Evolutionary conservation across 2,329 filamentous ascomycete species (phyloP), one percentile per base, ranked within the genome.

Genomic region (Colletotrichum camelliae): DNA sequence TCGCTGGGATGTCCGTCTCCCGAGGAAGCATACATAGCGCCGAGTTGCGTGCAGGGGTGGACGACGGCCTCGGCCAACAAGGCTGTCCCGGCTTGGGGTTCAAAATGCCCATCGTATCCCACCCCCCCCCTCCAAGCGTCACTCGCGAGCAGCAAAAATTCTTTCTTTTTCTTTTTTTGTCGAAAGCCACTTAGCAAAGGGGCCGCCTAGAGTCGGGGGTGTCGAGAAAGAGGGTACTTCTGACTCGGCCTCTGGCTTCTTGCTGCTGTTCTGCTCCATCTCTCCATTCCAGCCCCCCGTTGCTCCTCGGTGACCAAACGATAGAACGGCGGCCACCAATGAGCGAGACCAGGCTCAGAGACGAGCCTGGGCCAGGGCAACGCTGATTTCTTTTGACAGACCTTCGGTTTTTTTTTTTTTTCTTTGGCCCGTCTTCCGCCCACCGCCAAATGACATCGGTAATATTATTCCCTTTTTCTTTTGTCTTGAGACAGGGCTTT

Each of bases 111-210:
- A 66, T 43, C 24, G 21, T 27, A 58, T 62, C 29, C 10, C 55
- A 58, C 31, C 31, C 60, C 60, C 21, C 60, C 60, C 31, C 60
- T 37, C 29, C 60, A n/a, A 62, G 31, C 29, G 60, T 35, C 60
- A 39, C 43, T 75, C 58, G 29, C 65, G 70, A 71, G 29, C 35
- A 37, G n/a, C 39, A 48, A 27, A 60, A 8, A 64, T 75, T 27
- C 64, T 72, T 67, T n/a, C 58, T 70, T 72, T 72, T 75, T 65
- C 15, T 29, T 72, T 73, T 67, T 73, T 52, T 6, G 9, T n/a
- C 64, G 21, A 67, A 75, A 33, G 43, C 73, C 73, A 58, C 69
- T 57, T 35, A 68, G 73, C 64, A 48, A 67, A 68, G 43, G 43
- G 37, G 48, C 61, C 39, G n/a, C 61, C 58, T 18, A 12, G 21